Evolutionary conservation across 768 basidiomycete genomes (phyloP), one percentile per base, ranked within the genome.

Genomic region (Lepiota venenata): DNA sequence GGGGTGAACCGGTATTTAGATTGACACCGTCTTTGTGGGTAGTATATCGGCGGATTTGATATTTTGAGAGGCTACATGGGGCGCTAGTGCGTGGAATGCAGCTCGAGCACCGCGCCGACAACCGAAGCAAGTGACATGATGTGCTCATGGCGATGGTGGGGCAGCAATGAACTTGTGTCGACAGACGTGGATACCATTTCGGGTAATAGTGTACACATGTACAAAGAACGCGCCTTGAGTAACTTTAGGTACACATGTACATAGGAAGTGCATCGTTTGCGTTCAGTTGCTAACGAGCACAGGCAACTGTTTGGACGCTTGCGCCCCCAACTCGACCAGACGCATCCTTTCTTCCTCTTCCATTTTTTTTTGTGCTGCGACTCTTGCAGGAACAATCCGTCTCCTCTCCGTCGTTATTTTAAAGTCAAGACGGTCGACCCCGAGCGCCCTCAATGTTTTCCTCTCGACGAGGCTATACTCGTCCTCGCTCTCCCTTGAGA

Each of bases 381-480:
- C 67, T 18, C 82, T 71, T 38, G 67, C 68, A 35, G 84, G 81
- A 9, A 78, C 74, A 53, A 84, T 63, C 50, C 56, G 66, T 56
- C 73, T 68, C 55, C 83, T 69, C 63, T 77, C 79, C 1, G 76
- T 76, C 14, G 76, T 74, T 21, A 73, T 69, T 59, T 66, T 69
- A 63, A 76, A 84, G 7, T 77, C 74, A 4, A 78, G 61, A 35
- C 64, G 56, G 8, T 80, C 75, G 7, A 74, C 71, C 0, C 81
- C 80, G 27, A 85, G 68, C 25, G 77, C 82, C 51, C 66, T 71
- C 42, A 85, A 57, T 29, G 83, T 85, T 71, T 82, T 83, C 57
- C 66, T 71, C 63, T 85, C 84, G 14, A 85, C 83, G 10, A 85
- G 59, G 54, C 78, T 82, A 58, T 75, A 84, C 15, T 80, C 77